Conservation (phyloP, 129 eudicot species). For the Solidago caesia region DNA sequence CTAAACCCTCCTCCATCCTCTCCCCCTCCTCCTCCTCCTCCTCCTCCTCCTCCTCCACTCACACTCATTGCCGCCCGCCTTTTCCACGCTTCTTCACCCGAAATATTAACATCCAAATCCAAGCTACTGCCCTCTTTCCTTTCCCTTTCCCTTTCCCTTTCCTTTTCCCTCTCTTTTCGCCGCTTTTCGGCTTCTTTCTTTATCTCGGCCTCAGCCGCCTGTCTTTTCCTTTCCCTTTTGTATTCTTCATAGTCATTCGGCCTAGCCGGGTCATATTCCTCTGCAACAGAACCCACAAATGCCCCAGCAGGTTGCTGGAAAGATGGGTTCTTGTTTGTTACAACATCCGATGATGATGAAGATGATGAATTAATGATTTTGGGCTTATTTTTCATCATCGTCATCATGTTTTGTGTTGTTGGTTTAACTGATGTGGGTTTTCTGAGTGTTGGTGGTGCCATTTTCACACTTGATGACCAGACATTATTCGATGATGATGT, state of each 20-base stretch:
- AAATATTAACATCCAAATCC: conserved; percentile 44
- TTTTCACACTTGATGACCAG: conserved; percentile 72
- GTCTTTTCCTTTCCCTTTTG: conserved; percentile 58
- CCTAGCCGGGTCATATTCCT: conserved; percentile 89
- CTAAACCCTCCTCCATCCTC: conserved; percentile 52
- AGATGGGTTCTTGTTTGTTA: conserved; percentile 6
- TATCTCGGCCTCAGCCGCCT: conserved; percentile 45
- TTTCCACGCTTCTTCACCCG: conserved; percentile 94
- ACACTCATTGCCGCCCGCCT: conserved; percentile 74
- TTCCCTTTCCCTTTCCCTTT: conserved; percentile 43
- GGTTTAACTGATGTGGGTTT: conserved; percentile 17
- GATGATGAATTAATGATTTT: too few species aligned
- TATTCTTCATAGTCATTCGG: conserved; percentile 96
- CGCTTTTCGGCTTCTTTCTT: conserved; percentile 53
- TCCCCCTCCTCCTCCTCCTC: conserved; percentile 19
- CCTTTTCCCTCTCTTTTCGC: conserved; percentile 62
- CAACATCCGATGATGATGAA: too few species aligned
- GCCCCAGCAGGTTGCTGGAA: conserved; percentile 51
- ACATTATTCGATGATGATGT: conserved; percentile 44
- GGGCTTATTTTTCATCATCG: too few species aligned
- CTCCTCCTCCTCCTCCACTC: conserved; percentile 34
- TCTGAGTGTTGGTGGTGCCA: conserved; percentile 83
- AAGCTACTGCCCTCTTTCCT: conserved; percentile 28
- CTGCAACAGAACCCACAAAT: conserved; percentile 67
- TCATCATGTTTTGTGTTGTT: too few species aligned